A percentile compares a stretch with the other conserved stretches of the same genome.
Evolutionary conservation across 2,329 filamentous ascomycete genomes (phyloP).

Genomic region (Beauveria rudraprayagi): DNA sequence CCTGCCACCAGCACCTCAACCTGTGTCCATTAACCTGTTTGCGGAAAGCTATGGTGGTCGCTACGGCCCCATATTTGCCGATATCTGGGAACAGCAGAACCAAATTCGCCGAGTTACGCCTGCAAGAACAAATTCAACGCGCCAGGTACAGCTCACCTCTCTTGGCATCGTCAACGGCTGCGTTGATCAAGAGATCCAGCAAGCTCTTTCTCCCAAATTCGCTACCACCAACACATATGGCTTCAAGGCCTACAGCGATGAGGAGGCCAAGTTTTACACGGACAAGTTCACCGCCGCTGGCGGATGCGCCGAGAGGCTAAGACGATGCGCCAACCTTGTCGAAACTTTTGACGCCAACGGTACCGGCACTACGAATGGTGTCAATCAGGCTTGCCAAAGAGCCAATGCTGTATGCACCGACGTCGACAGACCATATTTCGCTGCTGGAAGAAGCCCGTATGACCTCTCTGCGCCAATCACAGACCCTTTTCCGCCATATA

Average conservation of each 20-base stretch:
- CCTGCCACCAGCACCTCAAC: slow-evolving; percentile 39
- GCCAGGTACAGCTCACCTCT: slow-evolving; percentile 52
- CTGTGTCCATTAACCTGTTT: slow-evolving; percentile 55
- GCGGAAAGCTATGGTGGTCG: slow-evolving; percentile 64
- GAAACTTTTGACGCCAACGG: slow-evolving; percentile 30
- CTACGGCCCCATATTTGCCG: slow-evolving; percentile 59
- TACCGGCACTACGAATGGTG: slow-evolving; percentile 29
- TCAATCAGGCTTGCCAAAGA: slow-evolving; percentile 42
- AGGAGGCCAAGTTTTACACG: slow-evolving; percentile 39
- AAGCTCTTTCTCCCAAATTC: slow-evolving; percentile 47
- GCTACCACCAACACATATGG: slow-evolving; percentile 59
- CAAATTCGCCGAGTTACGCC: slow-evolving; percentile 41
- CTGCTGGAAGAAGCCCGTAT: slow-evolving; percentile 48
- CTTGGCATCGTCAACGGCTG: slow-evolving; percentile 66
- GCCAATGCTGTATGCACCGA: slow-evolving; percentile 38
- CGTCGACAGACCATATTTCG: slow-evolving; percentile 49
- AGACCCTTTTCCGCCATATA: slow-evolving; percentile 55
- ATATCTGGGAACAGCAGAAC: slow-evolving; percentile 55
- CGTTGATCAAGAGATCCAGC: slow-evolving; percentile 56
- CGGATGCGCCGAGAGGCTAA: slow-evolving; percentile 48
- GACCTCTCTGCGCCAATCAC: slow-evolving; percentile 48
- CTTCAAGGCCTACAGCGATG: slow-evolving; percentile 46
- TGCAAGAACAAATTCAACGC: slow-evolving; percentile 39
- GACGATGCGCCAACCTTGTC: slow-evolving; percentile 40
- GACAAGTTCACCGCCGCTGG: slow-evolving; percentile 21